Evolutionary conservation across 2,329 filamentous ascomycete genomes (phyloP).

Genomic region (Apiospora sp.): DNA sequence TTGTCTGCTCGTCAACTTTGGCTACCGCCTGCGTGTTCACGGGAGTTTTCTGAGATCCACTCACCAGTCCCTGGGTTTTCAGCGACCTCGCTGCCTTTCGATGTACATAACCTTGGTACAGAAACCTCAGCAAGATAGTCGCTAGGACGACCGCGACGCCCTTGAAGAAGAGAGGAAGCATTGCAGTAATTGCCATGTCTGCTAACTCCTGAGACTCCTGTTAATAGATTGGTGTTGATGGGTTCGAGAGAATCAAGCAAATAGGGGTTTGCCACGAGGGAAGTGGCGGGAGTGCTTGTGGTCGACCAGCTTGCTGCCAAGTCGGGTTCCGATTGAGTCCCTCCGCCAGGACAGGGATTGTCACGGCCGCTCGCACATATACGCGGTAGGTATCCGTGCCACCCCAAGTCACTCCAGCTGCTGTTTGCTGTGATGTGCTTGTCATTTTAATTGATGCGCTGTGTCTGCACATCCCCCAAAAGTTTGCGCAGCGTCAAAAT

Average conservation of each 20-base stretch:
- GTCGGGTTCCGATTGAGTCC: too few relatives aligned
- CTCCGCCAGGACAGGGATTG: too few relatives aligned
- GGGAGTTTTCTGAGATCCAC: not conserved
- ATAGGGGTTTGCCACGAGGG: not conserved
- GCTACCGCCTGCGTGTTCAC: not conserved
- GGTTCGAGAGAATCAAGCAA: not conserved
- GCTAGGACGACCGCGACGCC: not conserved
- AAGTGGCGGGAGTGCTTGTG: too few relatives aligned
- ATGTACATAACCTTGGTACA: not conserved
- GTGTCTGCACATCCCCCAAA: too few relatives aligned
- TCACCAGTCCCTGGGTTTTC: not conserved
- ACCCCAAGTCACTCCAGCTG: too few relatives aligned
- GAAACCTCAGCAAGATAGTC: not conserved
- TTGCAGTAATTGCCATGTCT: not conserved
- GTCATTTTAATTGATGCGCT: too few relatives aligned
- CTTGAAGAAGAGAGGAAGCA: not conserved
- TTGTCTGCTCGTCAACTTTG: not conserved
- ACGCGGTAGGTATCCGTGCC: too few relatives aligned
- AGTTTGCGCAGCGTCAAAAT: too few relatives aligned
- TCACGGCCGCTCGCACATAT: too few relatives aligned
- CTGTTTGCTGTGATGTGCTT: too few relatives aligned
- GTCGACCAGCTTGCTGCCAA: too few relatives aligned
- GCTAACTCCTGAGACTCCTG: too few relatives aligned
- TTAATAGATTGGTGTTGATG: not conserved
- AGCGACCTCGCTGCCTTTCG: not conserved